phyloP scores from a whole-genome alignment of 768 basidiomycete genomes.

The Lactarius quietus region DNA sequence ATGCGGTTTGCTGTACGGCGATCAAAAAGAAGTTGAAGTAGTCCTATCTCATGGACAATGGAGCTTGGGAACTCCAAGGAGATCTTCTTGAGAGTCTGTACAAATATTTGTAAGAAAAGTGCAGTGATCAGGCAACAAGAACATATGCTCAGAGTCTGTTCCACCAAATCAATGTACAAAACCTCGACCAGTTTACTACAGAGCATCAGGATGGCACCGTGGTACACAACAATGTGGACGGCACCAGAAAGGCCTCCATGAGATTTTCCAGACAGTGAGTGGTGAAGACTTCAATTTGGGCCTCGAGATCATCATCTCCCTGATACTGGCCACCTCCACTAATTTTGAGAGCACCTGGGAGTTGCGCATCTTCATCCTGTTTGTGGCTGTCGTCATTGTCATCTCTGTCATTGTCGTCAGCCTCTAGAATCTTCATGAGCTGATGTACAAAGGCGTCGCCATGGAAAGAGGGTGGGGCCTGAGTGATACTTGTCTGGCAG shows the following conservation, averaged over 20 bases:
- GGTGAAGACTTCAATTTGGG: conserved; percentile 92
- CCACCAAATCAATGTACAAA: conserved; percentile 95
- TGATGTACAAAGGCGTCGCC: conserved; percentile 90
- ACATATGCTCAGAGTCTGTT: conserved; percentile 95
- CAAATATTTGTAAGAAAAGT: conserved; percentile 24
- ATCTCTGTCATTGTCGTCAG: conserved; percentile 64
- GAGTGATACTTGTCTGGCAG: too few species aligned
- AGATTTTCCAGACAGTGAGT: conserved; percentile 96
- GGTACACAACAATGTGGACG: conserved; percentile 95
- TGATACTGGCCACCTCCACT: conserved; percentile 67
- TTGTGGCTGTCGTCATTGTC: conserved; percentile 60
- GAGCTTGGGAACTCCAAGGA: conserved; percentile 95
- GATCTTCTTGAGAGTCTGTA: conserved; percentile 94
- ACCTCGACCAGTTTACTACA: conserved; percentile 98
- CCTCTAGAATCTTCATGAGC: conserved; percentile 84
- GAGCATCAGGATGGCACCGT: conserved; percentile 97
- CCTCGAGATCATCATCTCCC: conserved; percentile 86
- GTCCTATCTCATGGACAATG: conserved; percentile 93
- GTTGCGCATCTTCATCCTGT: conserved; percentile 80
- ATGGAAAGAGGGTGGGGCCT: conserved; percentile 92
- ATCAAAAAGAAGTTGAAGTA: conserved; percentile 99
- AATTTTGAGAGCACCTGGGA: conserved; percentile 84
- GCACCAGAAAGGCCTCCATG: conserved; percentile 98
- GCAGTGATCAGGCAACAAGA: not conserved
- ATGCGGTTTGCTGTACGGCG: conserved; percentile 92